A percentile compares a stretch with the other conserved stretches of the same genome.
These are phyloP conservation scores for Digitaria exilis DNA, from an alignment of 202 grass and related monocot species.

Conservation along the genomic window DNA sequence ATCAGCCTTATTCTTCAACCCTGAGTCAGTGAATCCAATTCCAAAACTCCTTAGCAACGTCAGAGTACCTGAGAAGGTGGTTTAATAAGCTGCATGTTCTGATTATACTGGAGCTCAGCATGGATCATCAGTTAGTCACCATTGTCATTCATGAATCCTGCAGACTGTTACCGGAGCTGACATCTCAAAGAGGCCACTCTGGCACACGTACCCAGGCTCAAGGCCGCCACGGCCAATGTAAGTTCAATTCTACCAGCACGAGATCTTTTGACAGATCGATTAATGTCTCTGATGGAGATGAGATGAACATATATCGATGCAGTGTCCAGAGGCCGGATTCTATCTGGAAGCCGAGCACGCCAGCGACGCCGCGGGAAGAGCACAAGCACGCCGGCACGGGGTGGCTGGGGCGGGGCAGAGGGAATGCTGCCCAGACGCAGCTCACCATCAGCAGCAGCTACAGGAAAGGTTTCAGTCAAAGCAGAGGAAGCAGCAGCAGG, in stretches of 20 bases:
- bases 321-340: conserved; percentile 26
- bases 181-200: conserved; percentile 34
- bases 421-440: not conserved
- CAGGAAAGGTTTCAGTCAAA: not conserved
- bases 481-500: not conserved
- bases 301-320: not conserved
- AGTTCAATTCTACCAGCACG: too few species aligned
- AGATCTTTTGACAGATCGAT: not conserved
- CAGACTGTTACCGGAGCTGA: conserved; percentile 45
- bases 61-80: conserved; percentile 50
- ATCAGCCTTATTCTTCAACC: conserved; percentile 47
- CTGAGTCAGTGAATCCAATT: conserved; percentile 6
- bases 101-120: not conserved
- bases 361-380: conserved; percentile 22
- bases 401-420: conserved; percentile 10
- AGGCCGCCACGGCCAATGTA: conserved; percentile 12
- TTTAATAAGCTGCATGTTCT: not conserved
- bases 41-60: conserved; percentile 45
- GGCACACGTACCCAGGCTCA: conserved; percentile 39
- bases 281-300: not conserved
- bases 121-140: too few species aligned
- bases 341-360: conserved; percentile 20
- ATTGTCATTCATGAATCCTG: not conserved
- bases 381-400: conserved; percentile 29
- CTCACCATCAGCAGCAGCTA: not conserved